phyloP scores from a whole-genome alignment of 768 basidiomycete species.

The Chalciporus chontae region DNA sequence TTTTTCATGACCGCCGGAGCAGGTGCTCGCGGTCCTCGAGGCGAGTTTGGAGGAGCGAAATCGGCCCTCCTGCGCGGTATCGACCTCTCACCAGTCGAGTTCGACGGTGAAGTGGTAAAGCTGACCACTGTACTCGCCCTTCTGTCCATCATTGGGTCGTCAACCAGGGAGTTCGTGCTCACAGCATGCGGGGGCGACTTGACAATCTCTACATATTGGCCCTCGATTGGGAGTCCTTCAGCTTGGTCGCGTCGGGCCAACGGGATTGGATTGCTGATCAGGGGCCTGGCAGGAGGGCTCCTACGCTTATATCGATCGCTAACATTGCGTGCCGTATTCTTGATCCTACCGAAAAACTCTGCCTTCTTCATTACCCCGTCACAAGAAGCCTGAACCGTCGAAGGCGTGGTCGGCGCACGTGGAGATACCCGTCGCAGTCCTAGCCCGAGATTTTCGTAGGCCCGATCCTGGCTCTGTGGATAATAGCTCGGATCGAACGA shows the following conservation, averaged over 20 bases:
- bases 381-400: constrained; percentile 29
- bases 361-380: constrained; percentile 66
- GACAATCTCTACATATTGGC: constrained; percentile 33
- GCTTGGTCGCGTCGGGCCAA: constrained; percentile 22
- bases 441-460: constrained; percentile 34
- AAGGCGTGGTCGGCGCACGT: constrained; percentile 40
- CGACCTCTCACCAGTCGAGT: constrained; percentile 60
- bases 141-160: constrained; percentile 27
- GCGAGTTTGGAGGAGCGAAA: constrained; percentile 59
- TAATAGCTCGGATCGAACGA: constrained; percentile 15
- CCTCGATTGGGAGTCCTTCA: constrained; percentile 26
- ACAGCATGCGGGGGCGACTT: constrained; percentile 14
- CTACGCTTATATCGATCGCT: constrained; percentile 54
- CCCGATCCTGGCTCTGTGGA: constrained; percentile 13
- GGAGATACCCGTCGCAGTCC: constrained; percentile 50
- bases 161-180: constrained; percentile 40
- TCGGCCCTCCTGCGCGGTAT: constrained; percentile 67
- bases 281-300: constrained; percentile 39
- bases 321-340: constrained; percentile 61
- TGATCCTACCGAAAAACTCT: constrained; percentile 64
- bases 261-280: constrained; percentile 59
- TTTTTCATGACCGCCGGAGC: constrained; percentile 19
- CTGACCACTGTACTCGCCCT: constrained; percentile 44
- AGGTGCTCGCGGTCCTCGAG: constrained; percentile 32
- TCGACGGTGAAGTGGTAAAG: constrained; percentile 54